A percentile compares a stretch with the other conserved stretches of the same genome.
These are phyloP conservation scores for Przewalskia tangutica DNA, from an alignment of 257 asterid species.

Conservation along the genomic window DNA sequence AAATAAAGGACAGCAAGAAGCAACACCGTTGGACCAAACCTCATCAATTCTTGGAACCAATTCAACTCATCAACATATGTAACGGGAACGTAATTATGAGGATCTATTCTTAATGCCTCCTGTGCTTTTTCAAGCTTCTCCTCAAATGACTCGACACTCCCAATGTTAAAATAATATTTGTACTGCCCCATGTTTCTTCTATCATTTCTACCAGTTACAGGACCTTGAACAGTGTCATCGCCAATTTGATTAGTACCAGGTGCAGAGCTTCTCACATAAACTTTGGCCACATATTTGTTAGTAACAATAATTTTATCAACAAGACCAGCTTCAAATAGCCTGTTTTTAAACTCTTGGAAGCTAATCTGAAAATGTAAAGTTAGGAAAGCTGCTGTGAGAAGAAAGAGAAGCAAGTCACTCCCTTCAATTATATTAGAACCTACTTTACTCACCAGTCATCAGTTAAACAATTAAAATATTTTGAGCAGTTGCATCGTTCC, in stretches of 20 bases:
- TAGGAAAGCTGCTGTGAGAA: neutral
- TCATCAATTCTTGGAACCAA: constrained; percentile 40
- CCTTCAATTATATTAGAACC: neutral
- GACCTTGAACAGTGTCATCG: constrained; percentile 22
- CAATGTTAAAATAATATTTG: constrained; percentile 46
- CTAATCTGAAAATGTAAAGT: constrained; percentile 50
- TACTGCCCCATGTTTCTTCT: constrained; percentile 17
- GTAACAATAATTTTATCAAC: constrained; percentile 60
- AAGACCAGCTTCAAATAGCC: constrained; percentile 75
- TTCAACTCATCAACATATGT: constrained; percentile 38
- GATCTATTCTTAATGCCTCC: constrained; percentile 59
- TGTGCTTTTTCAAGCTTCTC: constrained; percentile 85
- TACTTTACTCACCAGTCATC: neutral
- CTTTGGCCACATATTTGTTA: constrained; percentile 55
- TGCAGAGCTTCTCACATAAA: constrained; percentile 42
- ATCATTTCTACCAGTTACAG: constrained; percentile 18
- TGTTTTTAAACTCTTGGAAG: constrained; percentile 78
- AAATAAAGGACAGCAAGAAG: constrained; percentile 27
- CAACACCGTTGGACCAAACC: constrained; percentile 30
- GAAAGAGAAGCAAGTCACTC: neutral
- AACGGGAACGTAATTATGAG: constrained; percentile 64
- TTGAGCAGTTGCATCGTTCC: neutral
- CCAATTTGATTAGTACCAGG: constrained; percentile 20
- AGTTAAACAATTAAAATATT: neutral
- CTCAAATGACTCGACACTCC: constrained; percentile 67